Base-by-base conservation (phyloP, 805 yeast genomes). In the Spencermartinsiella europaea region DNA sequence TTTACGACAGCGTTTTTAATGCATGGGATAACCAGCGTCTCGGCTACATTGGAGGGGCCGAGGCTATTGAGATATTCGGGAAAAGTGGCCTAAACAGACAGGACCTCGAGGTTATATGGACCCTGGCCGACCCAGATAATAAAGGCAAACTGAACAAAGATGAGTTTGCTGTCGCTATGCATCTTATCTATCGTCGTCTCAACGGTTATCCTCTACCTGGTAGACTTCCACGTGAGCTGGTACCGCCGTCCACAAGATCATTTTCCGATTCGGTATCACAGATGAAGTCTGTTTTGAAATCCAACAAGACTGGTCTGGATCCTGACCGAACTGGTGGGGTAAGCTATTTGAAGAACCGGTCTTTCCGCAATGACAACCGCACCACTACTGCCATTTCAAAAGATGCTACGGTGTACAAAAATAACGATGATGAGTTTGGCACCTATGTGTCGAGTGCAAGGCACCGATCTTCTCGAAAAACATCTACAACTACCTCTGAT, bases 101-200 rank as follows among this genome's bases (percentile, higher is more conserved):
- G 3, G 97, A 90, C 58, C 74, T 91, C 51, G 98, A 90, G 65
- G 74, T 81, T 36, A 89, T 93, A 52, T 91, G 99, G 99, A 85
- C 80, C 41, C 73, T 91, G 54, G 79, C 90, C 46, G 98, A 93
- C 63, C 76, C 82, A 14, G 81, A 82, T 46, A 85, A 89, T 63
- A 75, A 83, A 46, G 96, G 97, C 3, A 80, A 78, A 61, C 77
- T 91, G 55, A 85, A 86, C 63, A 81, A 79, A 58, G 96, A 91
- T 63, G 95, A 88, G 64, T 93, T 91, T 69, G 84, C 96, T 0
- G 89, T 93, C 31, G 97, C 98, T 27, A 93, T 91, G 98, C 97
- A 95, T 72, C 73, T 91, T 49, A 91, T 91, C 38, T 91, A 93
- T 68, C 79, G 96, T 64, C 77, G 91, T 52, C 70, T 91, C 61